Percentiles rank a stretch among this genome's conserved stretches.
Evolutionary conservation across 2,329 filamentous ascomycete species (phyloP).

Genomic region (Fusarium sp.): DNA sequence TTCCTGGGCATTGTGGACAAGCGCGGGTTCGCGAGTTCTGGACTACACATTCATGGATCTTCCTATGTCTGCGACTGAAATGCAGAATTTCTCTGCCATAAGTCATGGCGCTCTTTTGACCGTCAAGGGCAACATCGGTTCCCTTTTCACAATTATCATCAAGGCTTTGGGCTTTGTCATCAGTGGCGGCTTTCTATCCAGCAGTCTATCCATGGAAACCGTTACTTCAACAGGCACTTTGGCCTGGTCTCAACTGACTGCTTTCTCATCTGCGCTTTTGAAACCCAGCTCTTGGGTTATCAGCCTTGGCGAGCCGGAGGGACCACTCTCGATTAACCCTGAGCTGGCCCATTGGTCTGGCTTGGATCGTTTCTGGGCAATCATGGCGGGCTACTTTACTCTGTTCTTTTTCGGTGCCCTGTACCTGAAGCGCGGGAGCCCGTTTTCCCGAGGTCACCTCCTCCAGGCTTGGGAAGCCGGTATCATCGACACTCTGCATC

Average conservation of each 20-base stretch:
- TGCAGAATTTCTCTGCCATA: constrained; percentile 79
- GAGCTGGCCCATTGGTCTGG: constrained; percentile 73
- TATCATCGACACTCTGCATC: constrained; percentile 83
- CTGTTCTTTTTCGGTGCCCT: constrained; percentile 77
- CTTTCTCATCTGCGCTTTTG: constrained; percentile 45
- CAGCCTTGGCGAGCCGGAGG: constrained; percentile 58
- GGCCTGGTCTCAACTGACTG: constrained; percentile 30
- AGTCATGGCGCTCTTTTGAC: constrained; percentile 74
- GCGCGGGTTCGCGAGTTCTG: constrained; percentile 58
- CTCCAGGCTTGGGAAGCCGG: constrained; percentile 76
- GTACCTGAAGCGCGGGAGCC: constrained; percentile 78
- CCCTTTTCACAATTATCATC: constrained; percentile 53
- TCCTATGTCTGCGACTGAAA: constrained; percentile 66
- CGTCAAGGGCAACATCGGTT: constrained; percentile 63
- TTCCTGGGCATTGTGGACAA: constrained; percentile 55
- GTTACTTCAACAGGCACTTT: constrained; percentile 18
- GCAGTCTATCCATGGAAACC: constrained; percentile 17
- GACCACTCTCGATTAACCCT: constrained; percentile 57
- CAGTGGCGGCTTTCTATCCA: constrained; percentile 52
- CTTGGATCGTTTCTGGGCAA: constrained; percentile 73
- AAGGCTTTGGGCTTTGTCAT: constrained; percentile 55
- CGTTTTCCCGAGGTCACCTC: constrained; percentile 67
- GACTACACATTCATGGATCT: constrained; percentile 61
- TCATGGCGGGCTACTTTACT: constrained; percentile 81
- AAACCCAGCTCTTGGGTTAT: constrained; percentile 68